phyloP scores from a whole-genome alignment of 768 basidiomycete genomes.

The Polyporus arcularius region DNA sequence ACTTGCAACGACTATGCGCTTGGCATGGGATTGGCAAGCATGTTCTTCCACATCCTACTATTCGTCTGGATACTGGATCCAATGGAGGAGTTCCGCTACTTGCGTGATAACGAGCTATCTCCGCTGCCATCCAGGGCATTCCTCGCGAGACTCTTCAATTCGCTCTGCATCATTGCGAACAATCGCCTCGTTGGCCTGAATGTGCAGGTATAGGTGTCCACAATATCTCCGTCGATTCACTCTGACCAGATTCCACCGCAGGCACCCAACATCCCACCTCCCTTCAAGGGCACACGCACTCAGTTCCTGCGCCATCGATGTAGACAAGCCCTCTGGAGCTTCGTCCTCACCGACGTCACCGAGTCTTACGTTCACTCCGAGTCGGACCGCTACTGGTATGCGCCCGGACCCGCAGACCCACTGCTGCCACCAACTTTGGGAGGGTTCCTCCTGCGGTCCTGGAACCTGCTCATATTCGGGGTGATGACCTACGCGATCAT shows the following conservation, averaged over 20 bases:
- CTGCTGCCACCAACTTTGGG: not conserved
- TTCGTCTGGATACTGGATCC: conserved; percentile 11
- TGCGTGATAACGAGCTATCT: not conserved
- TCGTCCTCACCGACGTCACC: conserved; percentile 7
- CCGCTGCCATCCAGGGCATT: conserved; percentile 1
- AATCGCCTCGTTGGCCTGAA: conserved; percentile 22
- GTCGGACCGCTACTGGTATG: conserved; percentile 4
- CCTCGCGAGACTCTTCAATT: conserved; percentile 2
- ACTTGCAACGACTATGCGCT: not conserved
- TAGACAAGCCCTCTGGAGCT: conserved; percentile 3
- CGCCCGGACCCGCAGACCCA: not conserved
- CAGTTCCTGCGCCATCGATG: conserved; percentile 8
- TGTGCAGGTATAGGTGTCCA: conserved; percentile 11
- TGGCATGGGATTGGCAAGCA: conserved; percentile 1
- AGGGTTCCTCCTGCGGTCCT: conserved; percentile 3
- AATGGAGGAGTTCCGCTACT: conserved; percentile 2
- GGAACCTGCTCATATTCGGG: not conserved
- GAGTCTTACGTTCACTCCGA: conserved; percentile 12
- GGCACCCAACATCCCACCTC: conserved; percentile 11
- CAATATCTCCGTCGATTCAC: not conserved
- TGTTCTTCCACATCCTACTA: conserved; percentile 1
- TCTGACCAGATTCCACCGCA: not conserved
- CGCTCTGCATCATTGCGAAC: conserved; percentile 12
- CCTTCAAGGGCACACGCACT: not conserved
- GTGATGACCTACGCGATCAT: conserved; percentile 7